Evolutionary conservation across 2,329 filamentous ascomycete genomes (phyloP), one percentile per base, ranked within the genome.

Genomic region (Periglandula ipomoeae): DNA sequence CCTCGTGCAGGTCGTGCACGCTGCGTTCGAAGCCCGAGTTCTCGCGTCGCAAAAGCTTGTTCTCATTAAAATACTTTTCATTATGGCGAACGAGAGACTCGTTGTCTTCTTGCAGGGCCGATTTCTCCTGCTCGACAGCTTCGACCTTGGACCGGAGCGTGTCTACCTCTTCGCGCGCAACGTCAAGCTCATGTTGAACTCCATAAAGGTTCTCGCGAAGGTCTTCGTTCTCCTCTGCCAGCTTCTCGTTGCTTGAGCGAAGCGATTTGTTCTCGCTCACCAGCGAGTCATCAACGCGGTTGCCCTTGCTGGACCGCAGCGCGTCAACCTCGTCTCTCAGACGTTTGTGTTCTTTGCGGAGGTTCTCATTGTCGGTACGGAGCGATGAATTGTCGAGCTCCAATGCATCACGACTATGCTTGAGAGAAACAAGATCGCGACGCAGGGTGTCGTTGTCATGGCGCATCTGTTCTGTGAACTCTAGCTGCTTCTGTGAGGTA

Each of bases 21-120:
- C 67, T 71, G 43, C 69, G 70, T 56, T 72, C 71, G 50, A 73
- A 76, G 46, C 64, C 65, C 22, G 69, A 65, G 53, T 76, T 77
- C 56, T 78, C 70, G 15, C 68, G 66, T 17, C 65, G 64, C 5
- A 75, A 64, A 34, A 67, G 62, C 61, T 75, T 75, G 63, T 75
- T 77, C 56, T 78, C 74, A 49, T 65, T 70, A 54, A 74, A 78
- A 55, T 76, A 77, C 52, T 71, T 73, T 44, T 78, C 74, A 50
- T 78, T 78, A 57, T 76, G 72, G 34, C 71, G 73, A 46, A 75
- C 74, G 20, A 78, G 68, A 53, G 71, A 73, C 30, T 70, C 63
- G 51, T 78, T 75, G 55, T 79, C 75, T 53, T 76, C 65, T 34
- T 67, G 66, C n/a, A 77, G 62, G 8, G 69, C 59, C 2, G 59